Base-by-base conservation (phyloP, 2,329 filamentous ascomycete genomes). In the Podosphaera xanthii region DNA sequence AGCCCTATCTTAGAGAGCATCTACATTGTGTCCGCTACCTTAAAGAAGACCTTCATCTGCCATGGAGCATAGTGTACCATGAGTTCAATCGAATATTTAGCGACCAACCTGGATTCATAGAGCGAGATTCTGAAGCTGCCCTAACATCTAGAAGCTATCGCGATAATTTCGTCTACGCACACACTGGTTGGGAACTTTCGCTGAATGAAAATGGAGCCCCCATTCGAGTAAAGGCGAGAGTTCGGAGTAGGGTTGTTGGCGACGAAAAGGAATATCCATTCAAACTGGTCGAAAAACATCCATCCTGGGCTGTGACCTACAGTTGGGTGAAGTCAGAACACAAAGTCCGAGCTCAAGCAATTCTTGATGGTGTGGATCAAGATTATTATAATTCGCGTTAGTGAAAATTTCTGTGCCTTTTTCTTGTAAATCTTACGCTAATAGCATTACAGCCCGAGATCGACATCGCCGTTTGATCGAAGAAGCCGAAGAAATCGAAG, bases 291-390 rank as follows among this genome's bases (percentile, higher is more conserved):
- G 61, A 60, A 7, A 60, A 58, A 31, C 44, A 59, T 50, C 61
- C 61, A 3, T 57, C 56, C 31, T 58, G 46, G 61, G 61, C 61
- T n/a, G 38, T 62, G 33, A 58, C 49, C 8, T 62, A 60, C 54
- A 42, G 44, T n/a, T 62, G 61, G 61, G 61, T 62, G 1, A 36
- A 22, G 3, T 38, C 48, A 10, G 59, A 59, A 52, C 53, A 62
- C 49, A 60, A 58, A 50, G 55, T 10, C 8, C 52, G 52, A 49
- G 61, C 61, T 30, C 57, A 42, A 44, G 57, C n/a, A 34, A 60
- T 61, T n/a, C 30, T 60, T 2, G 53, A 53, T 52, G 59, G 52
- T 3, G 34, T 48, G 14, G 59, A 61, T 38, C 34, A 34, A 12
- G 34, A 36, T 14, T 55, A 55, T 55, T 55, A 40, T 38, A 36